A percentile compares a stretch with the other conserved stretches of the same genome.
These are phyloP conservation scores for Porcisia deanei DNA, from an alignment of 208 protist species.

Conservation along the genomic window DNA sequence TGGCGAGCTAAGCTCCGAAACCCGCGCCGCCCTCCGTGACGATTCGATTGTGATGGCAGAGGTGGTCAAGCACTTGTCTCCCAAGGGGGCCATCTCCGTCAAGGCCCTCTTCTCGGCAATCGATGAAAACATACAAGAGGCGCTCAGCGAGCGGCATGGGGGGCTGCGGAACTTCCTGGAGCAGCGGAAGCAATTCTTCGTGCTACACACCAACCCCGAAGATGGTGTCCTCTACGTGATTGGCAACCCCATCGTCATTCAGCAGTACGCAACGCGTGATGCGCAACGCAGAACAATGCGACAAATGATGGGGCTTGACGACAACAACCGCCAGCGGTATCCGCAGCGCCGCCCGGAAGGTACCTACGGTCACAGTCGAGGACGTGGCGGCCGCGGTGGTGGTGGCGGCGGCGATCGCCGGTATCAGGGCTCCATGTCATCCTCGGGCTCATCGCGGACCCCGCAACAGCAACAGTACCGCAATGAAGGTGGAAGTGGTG, in stretches of 20 bases:
- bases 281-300: constrained; percentile 74
- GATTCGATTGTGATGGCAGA: constrained; percentile 55
- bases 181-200: constrained; percentile 77
- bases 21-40: constrained; percentile 68
- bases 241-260: constrained; percentile 55
- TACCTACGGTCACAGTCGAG: constrained; percentile 9
- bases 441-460: not conserved
- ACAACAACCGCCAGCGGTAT: not conserved
- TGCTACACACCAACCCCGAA: constrained; percentile 44
- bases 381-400: constrained; percentile 21
- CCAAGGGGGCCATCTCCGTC: constrained; percentile 60
- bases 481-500: not conserved
- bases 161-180: constrained; percentile 72
- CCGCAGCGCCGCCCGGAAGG: constrained; percentile 12
- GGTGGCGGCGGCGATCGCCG: constrained; percentile 6
- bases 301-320: constrained; percentile 62
- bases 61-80: constrained; percentile 58
- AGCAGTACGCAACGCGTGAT: constrained; percentile 54
- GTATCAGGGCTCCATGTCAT: not conserved
- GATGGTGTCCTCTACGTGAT: constrained; percentile 70
- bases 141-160: constrained; percentile 71
- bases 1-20: constrained; percentile 53
- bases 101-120: constrained; percentile 69
- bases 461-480: constrained; percentile 6
- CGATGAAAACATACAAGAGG: constrained; percentile 61